These are phyloP conservation scores for Clarireedia homoeocarpa DNA, from an alignment of 2,329 filamentous ascomycete species.

Conservation along the genomic window DNA sequence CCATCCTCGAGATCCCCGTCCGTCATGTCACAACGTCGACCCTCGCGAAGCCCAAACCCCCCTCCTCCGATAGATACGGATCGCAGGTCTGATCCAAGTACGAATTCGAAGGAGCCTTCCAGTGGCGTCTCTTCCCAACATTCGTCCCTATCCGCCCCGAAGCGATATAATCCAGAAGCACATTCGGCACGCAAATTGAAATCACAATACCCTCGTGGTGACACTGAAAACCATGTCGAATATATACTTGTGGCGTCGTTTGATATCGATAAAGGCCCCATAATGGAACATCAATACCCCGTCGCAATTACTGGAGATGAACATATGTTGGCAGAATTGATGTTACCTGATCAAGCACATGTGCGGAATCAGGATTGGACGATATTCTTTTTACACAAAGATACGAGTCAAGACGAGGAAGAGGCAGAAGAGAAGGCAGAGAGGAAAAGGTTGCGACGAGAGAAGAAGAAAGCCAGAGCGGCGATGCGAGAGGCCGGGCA, in stretches of 20 bases:
- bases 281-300: constrained; percentile 98
- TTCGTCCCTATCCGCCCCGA: constrained; percentile 48
- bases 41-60: constrained; percentile 46
- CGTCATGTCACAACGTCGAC: constrained; percentile 46
- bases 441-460: constrained; percentile 42
- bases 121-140: constrained; percentile 51
- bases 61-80: constrained; percentile 41
- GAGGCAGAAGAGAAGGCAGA: constrained; percentile 59
- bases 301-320: constrained; percentile 93
- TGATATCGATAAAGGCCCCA: constrained; percentile 88
- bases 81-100: constrained; percentile 50
- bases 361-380: constrained; percentile 96
- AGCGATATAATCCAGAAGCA: constrained; percentile 43
- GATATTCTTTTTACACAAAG: constrained; percentile 97
- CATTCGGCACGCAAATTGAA: constrained; percentile 51
- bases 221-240: constrained; percentile 88
- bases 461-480: constrained; percentile 43
- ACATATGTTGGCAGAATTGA: constrained; percentile 95
- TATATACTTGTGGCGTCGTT: constrained; percentile 97
- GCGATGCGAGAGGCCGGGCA: constrained; percentile 39
- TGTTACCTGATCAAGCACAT: constrained; percentile 96
- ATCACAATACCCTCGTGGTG: constrained; percentile 69
- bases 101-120: constrained; percentile 52
- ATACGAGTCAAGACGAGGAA: constrained; percentile 76
- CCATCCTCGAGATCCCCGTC: constrained; percentile 49